phyloP scores from a whole-genome alignment of 768 basidiomycete species.

The Fomitopsis pulvina region DNA sequence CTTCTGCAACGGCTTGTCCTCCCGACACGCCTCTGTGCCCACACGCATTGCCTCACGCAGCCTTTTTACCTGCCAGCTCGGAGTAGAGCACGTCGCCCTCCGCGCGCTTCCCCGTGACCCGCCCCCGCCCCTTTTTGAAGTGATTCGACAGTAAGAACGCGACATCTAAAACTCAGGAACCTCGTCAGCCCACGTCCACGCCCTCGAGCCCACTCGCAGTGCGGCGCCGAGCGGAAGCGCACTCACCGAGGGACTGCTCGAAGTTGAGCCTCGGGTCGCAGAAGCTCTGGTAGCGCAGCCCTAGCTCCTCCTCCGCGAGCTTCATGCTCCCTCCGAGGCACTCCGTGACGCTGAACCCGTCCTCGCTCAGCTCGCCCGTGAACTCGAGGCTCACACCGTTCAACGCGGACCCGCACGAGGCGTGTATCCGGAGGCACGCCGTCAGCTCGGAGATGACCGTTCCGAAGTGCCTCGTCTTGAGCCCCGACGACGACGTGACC shows the following conservation, averaged over 20 bases:
- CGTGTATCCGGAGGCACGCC: conserved; percentile 75
- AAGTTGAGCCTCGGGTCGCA: conserved; percentile 94
- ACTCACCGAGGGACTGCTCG: conserved; percentile 86
- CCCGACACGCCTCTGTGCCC: no score
- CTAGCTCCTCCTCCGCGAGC: conserved; percentile 80
- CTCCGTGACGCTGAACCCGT: conserved; percentile 94
- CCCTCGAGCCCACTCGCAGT: no score
- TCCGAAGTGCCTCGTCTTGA: conserved; percentile 88
- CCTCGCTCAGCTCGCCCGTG: conserved; percentile 84
- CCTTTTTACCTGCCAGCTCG: conserved; percentile 22
- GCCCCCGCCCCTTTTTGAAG: conserved; percentile 59
- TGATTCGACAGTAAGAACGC: conserved; percentile 83
- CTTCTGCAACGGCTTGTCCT: no score
- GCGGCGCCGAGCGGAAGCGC: background rate
- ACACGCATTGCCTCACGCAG: no score
- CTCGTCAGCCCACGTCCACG: no score
- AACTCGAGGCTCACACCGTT: conserved; percentile 59
- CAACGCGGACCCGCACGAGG: conserved; percentile 62
- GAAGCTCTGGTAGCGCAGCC: conserved; percentile 89
- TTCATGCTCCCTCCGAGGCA: conserved; percentile 97
- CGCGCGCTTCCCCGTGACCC: conserved; percentile 3
- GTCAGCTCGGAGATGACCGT: conserved; percentile 87
- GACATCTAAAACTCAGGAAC: conserved; percentile 62
- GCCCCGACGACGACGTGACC: conserved; percentile 66
- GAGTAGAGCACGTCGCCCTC: conserved; percentile 24